Evolutionary conservation across 768 basidiomycete genomes (phyloP).

Genomic region (Zangia roseola): DNA sequence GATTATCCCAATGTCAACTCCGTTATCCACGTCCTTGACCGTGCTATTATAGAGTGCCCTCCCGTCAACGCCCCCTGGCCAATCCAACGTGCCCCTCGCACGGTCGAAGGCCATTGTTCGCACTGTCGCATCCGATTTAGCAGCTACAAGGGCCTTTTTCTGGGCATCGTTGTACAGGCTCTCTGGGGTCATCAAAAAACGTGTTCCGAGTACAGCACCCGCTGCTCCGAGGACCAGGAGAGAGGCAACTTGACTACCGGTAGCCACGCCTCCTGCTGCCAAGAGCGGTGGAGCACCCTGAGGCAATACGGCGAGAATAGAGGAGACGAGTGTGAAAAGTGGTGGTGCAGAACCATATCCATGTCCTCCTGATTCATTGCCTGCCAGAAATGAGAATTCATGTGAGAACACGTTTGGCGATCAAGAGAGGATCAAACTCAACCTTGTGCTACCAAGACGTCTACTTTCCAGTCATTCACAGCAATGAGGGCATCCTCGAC

Average conservation of each 20-base stretch:
- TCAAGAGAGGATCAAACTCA: conserved; percentile 4
- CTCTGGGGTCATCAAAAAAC: conserved; percentile 69
- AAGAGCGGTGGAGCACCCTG: conserved; percentile 52
- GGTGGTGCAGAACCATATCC: conserved; percentile 57
- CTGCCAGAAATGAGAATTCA: conserved; percentile 34
- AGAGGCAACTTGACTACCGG: conserved; percentile 63
- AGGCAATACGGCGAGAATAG: conserved; percentile 46
- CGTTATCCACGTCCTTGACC: conserved; percentile 54
- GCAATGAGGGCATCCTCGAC: conserved; percentile 60
- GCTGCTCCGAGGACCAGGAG: conserved; percentile 65
- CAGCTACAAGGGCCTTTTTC: conserved; percentile 50
- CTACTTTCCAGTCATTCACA: conserved; percentile 63
- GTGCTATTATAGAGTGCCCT: conserved; percentile 47
- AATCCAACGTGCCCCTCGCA: conserved; percentile 52
- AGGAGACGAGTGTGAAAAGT: conserved; percentile 57
- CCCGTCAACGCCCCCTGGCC: conserved; percentile 64
- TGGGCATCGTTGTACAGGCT: conserved; percentile 54
- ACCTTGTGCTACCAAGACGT: conserved; percentile 82
- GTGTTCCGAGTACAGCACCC: conserved; percentile 72
- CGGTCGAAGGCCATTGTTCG: conserved; percentile 65
- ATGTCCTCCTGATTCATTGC: conserved; percentile 81
- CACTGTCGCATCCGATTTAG: conserved; percentile 45
- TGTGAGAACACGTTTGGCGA: conserved; percentile 1
- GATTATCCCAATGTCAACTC: conserved; percentile 42
- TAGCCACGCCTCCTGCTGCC: conserved; percentile 73